A percentile compares a stretch with the other conserved stretches of the same genome.
Evolutionary conservation across 2,329 filamentous ascomycete species (phyloP).

Genomic region (Sclerotinia borealis): DNA sequence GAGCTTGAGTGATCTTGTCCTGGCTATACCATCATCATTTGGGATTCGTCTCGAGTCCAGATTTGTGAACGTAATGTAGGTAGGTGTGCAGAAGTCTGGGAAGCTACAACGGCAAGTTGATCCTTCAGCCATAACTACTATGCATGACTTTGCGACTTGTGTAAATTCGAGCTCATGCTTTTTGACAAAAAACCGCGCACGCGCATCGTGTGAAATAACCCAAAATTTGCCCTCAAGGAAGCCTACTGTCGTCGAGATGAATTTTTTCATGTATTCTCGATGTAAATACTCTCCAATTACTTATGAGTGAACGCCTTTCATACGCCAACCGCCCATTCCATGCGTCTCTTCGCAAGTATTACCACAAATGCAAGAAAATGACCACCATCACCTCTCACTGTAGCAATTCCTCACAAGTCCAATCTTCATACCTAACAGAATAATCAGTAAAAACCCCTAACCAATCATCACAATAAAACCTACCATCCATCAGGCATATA

Average conservation of each 20-base stretch:
- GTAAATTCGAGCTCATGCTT: not conserved
- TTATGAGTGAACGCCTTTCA: constrained; percentile 19
- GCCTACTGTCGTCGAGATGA: not conserved
- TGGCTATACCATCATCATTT: not conserved
- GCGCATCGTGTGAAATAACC: not conserved
- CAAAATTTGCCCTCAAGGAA: not conserved
- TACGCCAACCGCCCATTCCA: constrained; percentile 29
- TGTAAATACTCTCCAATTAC: not conserved
- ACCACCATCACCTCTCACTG: constrained; percentile 21
- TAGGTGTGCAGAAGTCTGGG: not conserved
- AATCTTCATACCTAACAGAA: constrained; percentile 74
- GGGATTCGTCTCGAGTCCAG: not conserved
- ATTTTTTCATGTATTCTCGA: not conserved
- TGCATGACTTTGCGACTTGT: not conserved
- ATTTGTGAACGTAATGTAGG: too few relatives aligned
- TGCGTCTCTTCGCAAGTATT: constrained; percentile 14
- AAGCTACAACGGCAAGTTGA: not conserved
- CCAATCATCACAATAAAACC: constrained; percentile 36
- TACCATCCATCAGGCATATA: constrained; percentile 96
- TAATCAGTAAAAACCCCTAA: constrained; percentile 2
- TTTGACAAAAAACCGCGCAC: not conserved
- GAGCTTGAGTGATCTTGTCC: not conserved
- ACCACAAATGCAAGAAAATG: constrained; percentile 8
- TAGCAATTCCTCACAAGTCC: constrained; percentile 94
- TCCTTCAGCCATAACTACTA: not conserved